Base-by-base conservation (phyloP, 805 yeast genomes). In the Zygoascus ofunaensis region DNA sequence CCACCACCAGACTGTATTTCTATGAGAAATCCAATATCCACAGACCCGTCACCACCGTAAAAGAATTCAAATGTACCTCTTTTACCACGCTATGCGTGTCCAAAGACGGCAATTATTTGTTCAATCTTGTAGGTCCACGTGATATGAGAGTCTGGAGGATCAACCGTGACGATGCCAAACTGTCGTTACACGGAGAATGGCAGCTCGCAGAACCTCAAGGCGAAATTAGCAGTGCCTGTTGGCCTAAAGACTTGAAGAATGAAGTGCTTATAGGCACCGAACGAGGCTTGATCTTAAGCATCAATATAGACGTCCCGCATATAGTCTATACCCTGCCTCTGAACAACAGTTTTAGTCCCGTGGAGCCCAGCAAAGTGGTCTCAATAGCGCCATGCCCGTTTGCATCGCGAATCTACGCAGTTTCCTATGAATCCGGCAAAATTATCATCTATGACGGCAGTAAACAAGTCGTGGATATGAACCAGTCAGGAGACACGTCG, bases 391-490 rank as follows among this genome's bases (percentile, higher is more conserved):
- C 41, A 4, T 26, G 18, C 23, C 41, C 41, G 10, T 37, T 26
- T 24, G 19, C 33, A n/a, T 17, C 41, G 20, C 14, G 34, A 24
- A 37, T 37, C 8, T 37, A 24, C 15, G 41, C 41, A 15, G 34
- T 37, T 23, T 37, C 41, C 12, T 37, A 24, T 15, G 19, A 17
- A 12, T 24, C 21, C 18, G 33, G 33, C 12, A 30, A 37, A 17
- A 26, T 37, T 37, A 21, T 37, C 5, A 37, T 37, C 15, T 37
- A 37, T 17, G 33, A 37, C 19, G 41, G 41, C 8, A 37, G 23
- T 12, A 36, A 36, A 15, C 26, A 36, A 21, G 15, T 17, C 10
- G 21, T 21, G n/a, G 23, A 21, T 3, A 15, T 17, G 8, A 24
- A 17, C 22, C 18, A 19, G 10, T 34, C 36, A 10, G 26, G 19